A percentile compares a stretch with the other conserved stretches of the same genome.
phyloP scores from a whole-genome alignment of 768 basidiomycete species.

The Phallus indusiatus region DNA sequence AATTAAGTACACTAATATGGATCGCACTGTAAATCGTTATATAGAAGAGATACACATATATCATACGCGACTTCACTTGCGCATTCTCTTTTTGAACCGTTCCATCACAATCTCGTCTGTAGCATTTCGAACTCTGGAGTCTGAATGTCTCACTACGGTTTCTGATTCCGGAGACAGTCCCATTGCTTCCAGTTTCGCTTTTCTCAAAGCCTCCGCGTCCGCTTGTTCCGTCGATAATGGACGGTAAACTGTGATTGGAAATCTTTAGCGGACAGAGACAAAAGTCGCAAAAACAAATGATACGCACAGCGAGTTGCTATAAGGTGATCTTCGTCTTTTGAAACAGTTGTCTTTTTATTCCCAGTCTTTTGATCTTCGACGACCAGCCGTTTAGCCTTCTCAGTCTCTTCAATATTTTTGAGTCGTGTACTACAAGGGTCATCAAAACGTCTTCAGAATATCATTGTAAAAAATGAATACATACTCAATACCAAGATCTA shows the following conservation, averaged over 20 bases:
- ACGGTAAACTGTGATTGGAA: conserved; percentile 59
- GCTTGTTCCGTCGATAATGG: conserved; percentile 77
- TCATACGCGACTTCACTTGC: conserved; percentile 54
- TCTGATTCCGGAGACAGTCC: conserved; percentile 49
- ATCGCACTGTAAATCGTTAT: too few species aligned
- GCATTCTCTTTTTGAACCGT: conserved; percentile 95
- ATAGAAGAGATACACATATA: too few species aligned
- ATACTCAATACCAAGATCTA: conserved; percentile 97
- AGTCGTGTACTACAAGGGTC: conserved; percentile 57
- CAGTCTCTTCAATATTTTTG: conserved; percentile 95
- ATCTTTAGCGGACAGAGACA: conserved; percentile 3
- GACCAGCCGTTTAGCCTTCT: conserved; percentile 86
- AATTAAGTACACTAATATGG: too few species aligned
- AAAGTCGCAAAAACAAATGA: not conserved
- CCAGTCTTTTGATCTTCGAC: conserved; percentile 58
- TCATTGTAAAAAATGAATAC: conserved; percentile 25
- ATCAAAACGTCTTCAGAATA: not conserved
- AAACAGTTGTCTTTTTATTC: conserved; percentile 32
- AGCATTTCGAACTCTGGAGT: conserved; percentile 61
- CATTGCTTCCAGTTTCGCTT: conserved; percentile 83
- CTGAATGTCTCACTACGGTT: conserved; percentile 27
- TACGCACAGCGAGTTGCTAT: conserved; percentile 81
- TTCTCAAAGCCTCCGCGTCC: conserved; percentile 64
- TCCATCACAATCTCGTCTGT: conserved; percentile 95
- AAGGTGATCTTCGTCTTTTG: conserved; percentile 70